Evolutionary conservation across 441 rosid genomes (phyloP).

Genomic region (Arabidopsis hybrid): DNA sequence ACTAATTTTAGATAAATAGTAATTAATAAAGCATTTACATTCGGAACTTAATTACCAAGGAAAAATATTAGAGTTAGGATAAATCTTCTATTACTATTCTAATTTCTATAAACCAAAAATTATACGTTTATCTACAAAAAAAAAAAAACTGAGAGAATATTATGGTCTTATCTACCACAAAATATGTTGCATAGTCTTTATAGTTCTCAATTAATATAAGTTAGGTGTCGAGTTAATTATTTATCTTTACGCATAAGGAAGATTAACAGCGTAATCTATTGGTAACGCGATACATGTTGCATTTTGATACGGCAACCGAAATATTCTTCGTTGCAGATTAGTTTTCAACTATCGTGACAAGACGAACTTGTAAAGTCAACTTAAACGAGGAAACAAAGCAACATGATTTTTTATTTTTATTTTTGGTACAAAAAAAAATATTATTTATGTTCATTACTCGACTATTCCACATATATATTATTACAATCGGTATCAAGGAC

Average conservation of each 20-base stretch:
- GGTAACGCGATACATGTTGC: neutral
- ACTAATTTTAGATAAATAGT: too few relatives aligned
- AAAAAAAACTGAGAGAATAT: too few relatives aligned
- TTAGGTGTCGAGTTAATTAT: neutral
- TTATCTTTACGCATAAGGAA: too few relatives aligned
- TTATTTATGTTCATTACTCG: neutral
- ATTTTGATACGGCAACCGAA: conserved; percentile 25
- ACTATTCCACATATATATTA: conserved; percentile 10
- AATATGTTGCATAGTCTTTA: neutral
- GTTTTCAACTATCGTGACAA: conserved; percentile 4
- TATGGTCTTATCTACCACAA: too few relatives aligned
- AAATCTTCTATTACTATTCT: neutral
- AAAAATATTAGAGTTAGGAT: too few relatives aligned
- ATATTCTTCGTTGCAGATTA: neutral
- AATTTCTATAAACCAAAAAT: neutral
- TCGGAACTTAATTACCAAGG: neutral
- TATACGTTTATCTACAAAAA: too few relatives aligned
- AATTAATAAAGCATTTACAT: neutral
- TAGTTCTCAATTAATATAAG: too few relatives aligned
- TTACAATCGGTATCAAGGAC: conserved; percentile 1
- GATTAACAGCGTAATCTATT: neutral
- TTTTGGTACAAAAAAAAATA: neutral
- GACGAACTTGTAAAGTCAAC: conserved; percentile 20
- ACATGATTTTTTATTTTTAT: neutral
- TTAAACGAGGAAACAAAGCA: neutral